Evolutionary conservation across 495 filamentous ascomycete species (phyloP).

Genomic region (Echria macrotheca): DNA sequence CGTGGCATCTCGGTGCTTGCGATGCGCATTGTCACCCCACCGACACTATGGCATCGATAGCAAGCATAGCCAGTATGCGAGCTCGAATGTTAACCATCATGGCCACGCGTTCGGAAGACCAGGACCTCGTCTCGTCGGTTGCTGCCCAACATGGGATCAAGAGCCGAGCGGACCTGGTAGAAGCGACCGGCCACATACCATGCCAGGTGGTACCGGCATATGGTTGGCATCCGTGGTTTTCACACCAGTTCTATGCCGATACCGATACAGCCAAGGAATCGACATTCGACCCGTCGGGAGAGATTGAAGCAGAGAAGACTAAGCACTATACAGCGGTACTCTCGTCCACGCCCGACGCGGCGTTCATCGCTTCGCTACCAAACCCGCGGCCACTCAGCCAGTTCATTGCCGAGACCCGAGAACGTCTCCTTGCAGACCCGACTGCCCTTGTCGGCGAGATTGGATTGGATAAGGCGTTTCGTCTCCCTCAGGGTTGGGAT

Average conservation of each 20-base stretch:
- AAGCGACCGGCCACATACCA: conserved; percentile 10
- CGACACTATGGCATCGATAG: conserved; percentile 75
- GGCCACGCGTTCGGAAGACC: conserved; percentile 83
- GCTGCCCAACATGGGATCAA: conserved; percentile 44
- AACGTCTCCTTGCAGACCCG: conserved; percentile 57
- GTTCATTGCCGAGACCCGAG: conserved; percentile 59
- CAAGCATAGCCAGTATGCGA: conserved; percentile 68
- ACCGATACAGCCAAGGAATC: conserved; percentile 48
- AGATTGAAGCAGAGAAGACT: conserved; percentile 42
- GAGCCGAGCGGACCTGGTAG: conserved; percentile 11
- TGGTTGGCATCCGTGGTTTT: conserved; percentile 99
- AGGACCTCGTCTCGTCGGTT: conserved; percentile 70
- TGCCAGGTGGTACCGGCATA: conserved; percentile 68
- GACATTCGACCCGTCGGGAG: conserved; percentile 33
- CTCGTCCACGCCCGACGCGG: conserved; percentile 39
- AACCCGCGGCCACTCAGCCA: conserved; percentile 62
- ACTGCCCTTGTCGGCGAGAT: conserved; percentile 80
- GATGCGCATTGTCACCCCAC: conserved; percentile 99
- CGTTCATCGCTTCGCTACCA: conserved; percentile 64
- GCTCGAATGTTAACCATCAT: conserved; percentile 75
- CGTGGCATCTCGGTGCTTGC: conserved; percentile 79
- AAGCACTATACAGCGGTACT: conserved; percentile 71
- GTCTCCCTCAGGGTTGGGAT: conserved; percentile 64
- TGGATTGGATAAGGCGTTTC: conserved; percentile 79
- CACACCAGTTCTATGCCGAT: conserved; percentile 76